Evolutionary conservation across 495 filamentous ascomycete genomes (phyloP).

Genomic region (Penicillium cataractarum): DNA sequence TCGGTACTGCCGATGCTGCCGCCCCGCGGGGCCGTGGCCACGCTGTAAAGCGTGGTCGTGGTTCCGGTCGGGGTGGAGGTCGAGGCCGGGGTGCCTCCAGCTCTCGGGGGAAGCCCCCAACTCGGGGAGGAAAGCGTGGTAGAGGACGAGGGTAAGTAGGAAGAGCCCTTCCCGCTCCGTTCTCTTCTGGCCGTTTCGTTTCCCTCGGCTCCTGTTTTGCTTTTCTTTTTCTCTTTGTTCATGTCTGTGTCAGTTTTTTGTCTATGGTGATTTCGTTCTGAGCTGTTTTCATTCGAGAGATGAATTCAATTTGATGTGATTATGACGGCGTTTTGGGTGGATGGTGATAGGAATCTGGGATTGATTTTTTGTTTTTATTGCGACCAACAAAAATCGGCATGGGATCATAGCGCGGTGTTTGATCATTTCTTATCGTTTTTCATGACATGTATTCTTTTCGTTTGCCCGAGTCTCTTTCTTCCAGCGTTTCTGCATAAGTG

Average conservation of each 20-base stretch:
- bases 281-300: neutral
- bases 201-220: neutral
- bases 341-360: neutral
- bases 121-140: neutral
- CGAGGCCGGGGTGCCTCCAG: constrained; percentile 1
- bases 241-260: neutral
- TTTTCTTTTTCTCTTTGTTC: neutral
- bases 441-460: neutral
- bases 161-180: neutral
- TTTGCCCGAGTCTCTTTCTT: neutral
- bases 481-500: neutral
- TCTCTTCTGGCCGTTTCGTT: neutral
- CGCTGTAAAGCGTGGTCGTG: constrained; percentile 4
- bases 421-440: neutral
- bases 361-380: neutral
- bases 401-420: constrained; percentile 6
- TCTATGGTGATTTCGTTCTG: neutral
- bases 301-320: neutral
- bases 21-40: constrained; percentile 1
- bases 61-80: constrained; percentile 2
- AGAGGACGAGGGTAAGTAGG: neutral
- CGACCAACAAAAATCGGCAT: neutral
- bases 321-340: neutral
- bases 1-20: neutral
- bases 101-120: neutral